Base-by-base conservation (phyloP, 1,284 basidiomycete species). In the Cryptococcus sp. region DNA sequence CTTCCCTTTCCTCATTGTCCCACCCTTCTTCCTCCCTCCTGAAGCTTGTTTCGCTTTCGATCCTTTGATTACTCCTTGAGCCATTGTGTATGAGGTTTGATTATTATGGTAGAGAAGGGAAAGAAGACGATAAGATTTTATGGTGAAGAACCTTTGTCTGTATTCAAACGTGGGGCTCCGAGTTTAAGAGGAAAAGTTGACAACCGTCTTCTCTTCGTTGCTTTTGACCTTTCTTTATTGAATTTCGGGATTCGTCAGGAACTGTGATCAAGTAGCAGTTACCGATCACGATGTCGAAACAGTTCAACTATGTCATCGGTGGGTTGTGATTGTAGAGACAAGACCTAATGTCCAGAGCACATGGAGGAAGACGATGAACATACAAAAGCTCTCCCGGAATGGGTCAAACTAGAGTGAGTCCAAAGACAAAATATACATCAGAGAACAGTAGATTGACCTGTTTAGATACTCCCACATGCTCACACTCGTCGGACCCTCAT, bases 311-410 rank as follows among this genome's bases (percentile, higher is more conserved):
- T 63, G 69, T 73, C 35, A 76, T 76, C 45, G 73, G 73, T 75
- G 36, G 45, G 71, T 49, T 11, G 13, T 23, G 2, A 7, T 14
- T 13, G 15, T n/a, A 14, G 5, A 4, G 6, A 4, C 35, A 13
- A 43, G 31, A 44, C 55, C 52, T 54, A 55, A 43, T 15, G 2
- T 35, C 4, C 64, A 93, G 92, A 96, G 67, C 92, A 96, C 71
- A 94, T 95, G 91, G 93, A 97, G 71, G 88, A 92, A 56, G 92
- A 95, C 71, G 92, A 95, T 60, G 81, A 83, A 46, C 82, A 81
- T 4, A 80, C 84, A 2, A 84, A 82, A 62, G 68, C 78, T 5
- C 71, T 82, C 23, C 93, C 93, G 8, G 86, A 85, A 46, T 96
- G 93, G 93, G 92, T 95, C 42, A 66, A 87, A 64, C 82, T 93